Base-by-base conservation (phyloP, 306 rosid genomes). In the Glycine soja region DNA sequence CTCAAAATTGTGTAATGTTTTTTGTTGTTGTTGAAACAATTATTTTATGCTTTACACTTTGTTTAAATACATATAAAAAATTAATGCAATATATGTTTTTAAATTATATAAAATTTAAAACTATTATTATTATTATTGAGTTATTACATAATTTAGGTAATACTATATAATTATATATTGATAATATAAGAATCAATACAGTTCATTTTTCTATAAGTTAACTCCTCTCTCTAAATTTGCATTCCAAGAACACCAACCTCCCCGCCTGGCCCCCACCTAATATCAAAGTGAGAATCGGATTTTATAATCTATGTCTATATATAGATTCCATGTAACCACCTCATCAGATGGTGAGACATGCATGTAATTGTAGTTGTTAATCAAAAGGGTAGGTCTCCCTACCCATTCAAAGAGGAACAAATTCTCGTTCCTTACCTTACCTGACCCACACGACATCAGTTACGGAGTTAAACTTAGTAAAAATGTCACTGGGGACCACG, bases 291-390 rank as follows among this genome's bases (percentile, higher is more conserved):
- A 63, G 54, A 63, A 40, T 16, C 12, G 57, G 63, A 85, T 72
- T 68, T 74, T 12, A 52, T 75, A 76, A 56, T 65, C 61, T 61
- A 63, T 56, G 72, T 70, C 59, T 8, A 57, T 58, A 81, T 8
- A 57, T 58, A 81, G 92, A 87, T 90, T 90, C 89, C 84, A 80
- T 70, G 82, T 73, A 88, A 86, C 92, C 62, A 82, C 85, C 80
- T 74, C 81, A 77, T 48, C 82, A 81, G 72, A 14, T 7, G 10
- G 40, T 54, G 87, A 70, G 77, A 85, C 74, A 82, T 72, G 77
- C 77, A 81, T 80, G 72, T 3, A 76, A 48, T 38, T 3, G 90
- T 88, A 85, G 84, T 82, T 19, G 90, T 86, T 89, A 84, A 63
- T 80, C 5, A 11, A 42, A 42, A 58, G 75, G 72, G 80, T 81